phyloP scores from a whole-genome alignment of 495 filamentous ascomycete genomes.

The Podospora tetraspora region DNA sequence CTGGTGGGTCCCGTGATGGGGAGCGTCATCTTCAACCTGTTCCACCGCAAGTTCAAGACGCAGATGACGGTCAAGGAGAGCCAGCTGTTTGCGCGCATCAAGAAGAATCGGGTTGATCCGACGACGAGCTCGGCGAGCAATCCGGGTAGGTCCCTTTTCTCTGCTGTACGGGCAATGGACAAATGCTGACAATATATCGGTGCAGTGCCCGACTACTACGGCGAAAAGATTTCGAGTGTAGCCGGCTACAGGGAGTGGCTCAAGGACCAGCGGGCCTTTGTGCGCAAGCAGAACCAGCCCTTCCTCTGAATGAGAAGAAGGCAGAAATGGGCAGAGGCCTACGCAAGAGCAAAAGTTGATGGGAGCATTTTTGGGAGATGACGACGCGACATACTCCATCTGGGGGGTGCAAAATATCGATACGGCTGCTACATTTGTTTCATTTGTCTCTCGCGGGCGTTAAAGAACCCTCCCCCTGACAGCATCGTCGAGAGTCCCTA shows the following conservation, averaged over 20 bases:
- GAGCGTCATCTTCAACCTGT: constrained; percentile 63
- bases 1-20: constrained; percentile 77
- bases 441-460: constrained; percentile 22
- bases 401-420: background rate
- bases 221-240: constrained; percentile 94
- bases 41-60: constrained; percentile 58
- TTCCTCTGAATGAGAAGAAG: constrained; percentile 35
- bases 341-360: background rate
- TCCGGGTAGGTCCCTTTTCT: constrained; percentile 42
- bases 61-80: constrained; percentile 82
- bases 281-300: constrained; percentile 69
- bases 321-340: background rate
- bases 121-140: constrained; percentile 49
- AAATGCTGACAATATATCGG: constrained; percentile 12
- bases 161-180: background rate
- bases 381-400: background rate
- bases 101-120: constrained; percentile 85
- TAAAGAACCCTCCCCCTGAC: constrained; percentile 23
- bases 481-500: constrained; percentile 22
- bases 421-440: background rate
- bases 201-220: constrained; percentile 61
- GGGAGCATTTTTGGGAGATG: background rate
- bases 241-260: constrained; percentile 88
- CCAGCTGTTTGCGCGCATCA: constrained; percentile 83
- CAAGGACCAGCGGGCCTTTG: constrained; percentile 96